Conservation (phyloP, 1,139 yeast species). For the Saccharomyces hybrid region DNA sequence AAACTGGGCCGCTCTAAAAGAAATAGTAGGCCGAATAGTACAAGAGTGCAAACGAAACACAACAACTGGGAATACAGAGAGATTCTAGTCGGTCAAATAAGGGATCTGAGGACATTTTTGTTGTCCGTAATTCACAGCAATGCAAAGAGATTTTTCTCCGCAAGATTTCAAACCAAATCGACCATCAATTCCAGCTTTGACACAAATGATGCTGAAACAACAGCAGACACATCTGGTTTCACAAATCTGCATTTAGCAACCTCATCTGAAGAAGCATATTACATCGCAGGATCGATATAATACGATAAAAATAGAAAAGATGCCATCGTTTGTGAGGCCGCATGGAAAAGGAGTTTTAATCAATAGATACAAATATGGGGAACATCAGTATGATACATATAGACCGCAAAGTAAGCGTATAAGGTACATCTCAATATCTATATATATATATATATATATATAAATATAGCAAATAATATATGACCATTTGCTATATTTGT, state of each 20-base stretch:
- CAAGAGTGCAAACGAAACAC: neutral
- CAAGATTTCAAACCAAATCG: neutral
- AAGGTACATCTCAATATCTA: neutral
- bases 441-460: neutral
- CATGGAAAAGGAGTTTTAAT: neutral
- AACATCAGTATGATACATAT: too few species aligned
- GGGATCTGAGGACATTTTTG: neutral
- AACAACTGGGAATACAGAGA: neutral
- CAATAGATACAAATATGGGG: neutral
- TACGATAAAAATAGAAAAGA: neutral
- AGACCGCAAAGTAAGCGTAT: neutral
- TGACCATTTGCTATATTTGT: neutral
- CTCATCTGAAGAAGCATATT: neutral
- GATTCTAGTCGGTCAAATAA: neutral
- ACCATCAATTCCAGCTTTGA: neutral
- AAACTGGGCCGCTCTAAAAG: neutral
- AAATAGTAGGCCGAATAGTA: neutral
- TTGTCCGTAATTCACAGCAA: neutral
- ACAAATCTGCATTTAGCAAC: neutral
- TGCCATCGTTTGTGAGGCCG: neutral
- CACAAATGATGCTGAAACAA: neutral
- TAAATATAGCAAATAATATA: neutral
- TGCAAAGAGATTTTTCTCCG: neutral
- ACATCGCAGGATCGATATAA: neutral
- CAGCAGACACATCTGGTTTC: neutral